Conservation (phyloP, 2,329 filamentous ascomycete genomes). For the Ascocoryne sarcoides region DNA sequence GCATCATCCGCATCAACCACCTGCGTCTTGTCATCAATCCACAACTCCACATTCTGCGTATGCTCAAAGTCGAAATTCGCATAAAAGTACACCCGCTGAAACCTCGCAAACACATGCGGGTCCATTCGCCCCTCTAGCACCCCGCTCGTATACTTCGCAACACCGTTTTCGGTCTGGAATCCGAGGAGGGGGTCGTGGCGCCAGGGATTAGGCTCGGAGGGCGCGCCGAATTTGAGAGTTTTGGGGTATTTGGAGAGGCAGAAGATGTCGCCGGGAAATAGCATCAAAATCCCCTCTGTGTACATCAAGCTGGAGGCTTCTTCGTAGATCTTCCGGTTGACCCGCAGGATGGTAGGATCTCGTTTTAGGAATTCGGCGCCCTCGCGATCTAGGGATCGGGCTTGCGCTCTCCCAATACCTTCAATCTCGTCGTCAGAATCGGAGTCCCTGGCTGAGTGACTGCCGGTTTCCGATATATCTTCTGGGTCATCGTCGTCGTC, state of each 20-base stretch:
- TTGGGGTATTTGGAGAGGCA: constrained; percentile 4
- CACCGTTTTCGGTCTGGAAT: background rate
- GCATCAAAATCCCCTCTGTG: constrained; percentile 7
- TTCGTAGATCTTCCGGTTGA: constrained; percentile 10
- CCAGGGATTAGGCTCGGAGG: constrained; percentile 7
- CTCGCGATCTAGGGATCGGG: background rate
- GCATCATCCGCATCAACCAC: constrained; percentile 2
- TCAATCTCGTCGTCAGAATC: background rate
- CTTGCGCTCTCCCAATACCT: background rate
- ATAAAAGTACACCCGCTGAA: constrained; percentile 11
- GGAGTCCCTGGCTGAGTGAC: background rate
- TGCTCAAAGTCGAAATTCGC: constrained; percentile 7
- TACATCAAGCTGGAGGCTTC: constrained; percentile 12
- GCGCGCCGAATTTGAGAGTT: constrained; percentile 3
- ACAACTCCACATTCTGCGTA: constrained; percentile 8
- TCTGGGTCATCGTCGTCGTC: background rate
- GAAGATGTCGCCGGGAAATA: constrained; percentile 13
- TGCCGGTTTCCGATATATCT: background rate
- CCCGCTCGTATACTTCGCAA: constrained; percentile 4
- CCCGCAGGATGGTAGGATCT: constrained; percentile 9
- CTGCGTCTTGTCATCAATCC: constrained; percentile 10
- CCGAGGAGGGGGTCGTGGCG: constrained; percentile 10
- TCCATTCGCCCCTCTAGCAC: constrained; percentile 8
- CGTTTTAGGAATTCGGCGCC: constrained; percentile 2
- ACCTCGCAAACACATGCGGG: constrained; percentile 16